Conservation (phyloP, 2,329 filamentous ascomycete genomes). For the Microsporum ferrugineum region DNA sequence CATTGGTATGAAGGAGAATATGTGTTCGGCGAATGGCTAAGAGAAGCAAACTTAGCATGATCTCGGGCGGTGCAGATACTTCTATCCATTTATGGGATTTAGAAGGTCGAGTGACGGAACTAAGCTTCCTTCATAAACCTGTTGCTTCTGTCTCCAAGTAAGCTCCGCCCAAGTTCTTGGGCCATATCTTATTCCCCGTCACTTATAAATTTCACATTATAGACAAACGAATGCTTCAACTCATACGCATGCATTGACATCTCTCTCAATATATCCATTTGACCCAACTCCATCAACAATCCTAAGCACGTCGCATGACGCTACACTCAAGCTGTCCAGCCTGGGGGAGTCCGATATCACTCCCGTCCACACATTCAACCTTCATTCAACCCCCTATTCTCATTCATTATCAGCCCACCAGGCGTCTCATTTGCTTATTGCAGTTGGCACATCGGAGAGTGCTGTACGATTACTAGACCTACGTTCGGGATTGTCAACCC, state of each 20-base stretch:
- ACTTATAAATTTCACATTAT: not conserved
- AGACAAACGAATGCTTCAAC: conserved; percentile 26
- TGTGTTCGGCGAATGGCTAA: not conserved
- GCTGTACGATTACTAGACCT: conserved; percentile 76
- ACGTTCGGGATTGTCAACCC: conserved; percentile 64
- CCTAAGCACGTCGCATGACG: conserved; percentile 36
- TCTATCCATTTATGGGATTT: conserved; percentile 82
- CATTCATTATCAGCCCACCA: conserved; percentile 60
- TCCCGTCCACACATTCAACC: conserved; percentile 36
- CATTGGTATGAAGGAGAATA: not conserved
- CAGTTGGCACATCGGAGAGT: conserved; percentile 78
- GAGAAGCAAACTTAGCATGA: conserved; percentile 41
- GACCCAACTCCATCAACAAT: conserved; percentile 38
- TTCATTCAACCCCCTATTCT: conserved; percentile 40
- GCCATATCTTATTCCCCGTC: not conserved
- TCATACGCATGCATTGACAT: conserved; percentile 38
- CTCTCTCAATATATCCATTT: conserved; percentile 39
- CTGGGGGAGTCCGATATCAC: conserved; percentile 30
- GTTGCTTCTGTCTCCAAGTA: conserved; percentile 34
- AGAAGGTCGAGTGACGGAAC: conserved; percentile 44
- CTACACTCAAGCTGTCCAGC: conserved; percentile 35
- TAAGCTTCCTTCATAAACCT: conserved; percentile 45
- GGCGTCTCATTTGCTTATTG: conserved; percentile 64
- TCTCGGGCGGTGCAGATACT: conserved; percentile 78
- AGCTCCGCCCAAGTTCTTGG: not conserved